Percentiles rank a stretch among this genome's conserved stretches.
Conservation (phyloP, 2,329 filamentous ascomycete species). For the Neofusicoccum parvum region DNA sequence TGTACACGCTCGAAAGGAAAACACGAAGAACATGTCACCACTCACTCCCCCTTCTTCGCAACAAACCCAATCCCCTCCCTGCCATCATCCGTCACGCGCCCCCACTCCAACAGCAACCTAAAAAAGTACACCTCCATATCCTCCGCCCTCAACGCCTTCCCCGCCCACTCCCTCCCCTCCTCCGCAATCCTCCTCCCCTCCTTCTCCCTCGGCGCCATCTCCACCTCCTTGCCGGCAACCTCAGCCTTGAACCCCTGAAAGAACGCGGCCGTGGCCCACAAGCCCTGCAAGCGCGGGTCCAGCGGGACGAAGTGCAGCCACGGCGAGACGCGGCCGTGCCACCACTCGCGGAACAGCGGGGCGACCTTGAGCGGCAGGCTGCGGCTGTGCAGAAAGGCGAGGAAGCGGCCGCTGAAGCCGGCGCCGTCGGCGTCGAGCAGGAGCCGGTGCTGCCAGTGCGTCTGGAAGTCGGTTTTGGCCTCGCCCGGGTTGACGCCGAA, state of each 20-base stretch:
- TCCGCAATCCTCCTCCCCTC: conserved; percentile 68
- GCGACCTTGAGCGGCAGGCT: conserved; percentile 71
- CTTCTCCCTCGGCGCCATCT: not conserved
- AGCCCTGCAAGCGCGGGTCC: conserved; percentile 68
- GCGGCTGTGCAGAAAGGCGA: conserved; percentile 66
- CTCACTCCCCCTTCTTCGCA: not conserved
- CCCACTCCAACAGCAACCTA: conserved; percentile 73
- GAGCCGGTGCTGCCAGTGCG: conserved; percentile 68
- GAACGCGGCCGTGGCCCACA: conserved; percentile 75
- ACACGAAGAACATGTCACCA: too few species aligned
- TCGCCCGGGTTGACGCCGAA: conserved; percentile 40
- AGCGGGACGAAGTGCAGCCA: conserved; percentile 84
- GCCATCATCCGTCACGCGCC: conserved; percentile 38
- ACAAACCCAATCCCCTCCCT: conserved; percentile 36
- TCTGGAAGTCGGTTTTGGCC: conserved; percentile 51
- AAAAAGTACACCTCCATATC: conserved; percentile 85
- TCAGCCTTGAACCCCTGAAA: conserved; percentile 58
- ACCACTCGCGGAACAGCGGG: conserved; percentile 74
- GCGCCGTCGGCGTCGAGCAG: conserved; percentile 72
- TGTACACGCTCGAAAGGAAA: too few species aligned
- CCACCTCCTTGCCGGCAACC: not conserved
- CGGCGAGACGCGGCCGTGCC: conserved; percentile 69
- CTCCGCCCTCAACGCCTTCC: conserved; percentile 63
- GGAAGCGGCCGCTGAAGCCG: conserved; percentile 66
- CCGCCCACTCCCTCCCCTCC: conserved; percentile 66